Conservation (phyloP, 2,329 filamentous ascomycete genomes). For the Cylindrodendrum hubeiense region DNA sequence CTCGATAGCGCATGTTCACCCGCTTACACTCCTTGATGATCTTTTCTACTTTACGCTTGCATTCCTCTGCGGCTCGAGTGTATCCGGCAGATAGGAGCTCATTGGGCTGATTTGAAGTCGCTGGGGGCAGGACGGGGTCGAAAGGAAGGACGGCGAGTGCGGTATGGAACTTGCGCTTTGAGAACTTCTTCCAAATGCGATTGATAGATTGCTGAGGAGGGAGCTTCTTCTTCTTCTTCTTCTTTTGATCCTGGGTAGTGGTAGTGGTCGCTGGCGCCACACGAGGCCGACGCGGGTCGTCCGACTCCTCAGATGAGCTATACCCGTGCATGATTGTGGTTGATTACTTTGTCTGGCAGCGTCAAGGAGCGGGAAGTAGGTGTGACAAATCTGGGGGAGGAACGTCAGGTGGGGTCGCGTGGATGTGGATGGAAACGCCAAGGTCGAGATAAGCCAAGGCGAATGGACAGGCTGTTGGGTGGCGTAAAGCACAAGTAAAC, state of each 20-base stretch:
- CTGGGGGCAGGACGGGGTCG: slow-evolving; percentile 67
- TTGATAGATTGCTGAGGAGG: slow-evolving; percentile 76
- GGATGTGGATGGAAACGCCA: background rate
- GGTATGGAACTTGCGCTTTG: slow-evolving; percentile 71
- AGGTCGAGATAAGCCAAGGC: background rate
- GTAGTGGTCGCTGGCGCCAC: slow-evolving; percentile 49
- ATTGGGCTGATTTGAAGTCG: slow-evolving; percentile 65
- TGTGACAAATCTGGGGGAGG: background rate
- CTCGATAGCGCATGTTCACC: slow-evolving; percentile 84
- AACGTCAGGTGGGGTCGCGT: background rate
- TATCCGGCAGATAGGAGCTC: slow-evolving; percentile 72
- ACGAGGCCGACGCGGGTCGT: slow-evolving; percentile 57
- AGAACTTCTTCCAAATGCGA: slow-evolving; percentile 74
- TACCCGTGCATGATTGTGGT: slow-evolving; percentile 57
- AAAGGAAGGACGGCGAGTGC: slow-evolving; percentile 75
- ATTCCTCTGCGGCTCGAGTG: slow-evolving; percentile 73
- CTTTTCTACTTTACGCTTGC: slow-evolving; percentile 70
- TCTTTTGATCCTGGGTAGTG: slow-evolving; percentile 57
- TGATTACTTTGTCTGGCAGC: background rate
- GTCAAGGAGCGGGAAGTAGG: background rate
- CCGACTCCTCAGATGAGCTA: slow-evolving; percentile 64
- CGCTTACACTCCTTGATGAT: slow-evolving; percentile 76
- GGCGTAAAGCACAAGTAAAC: background rate
- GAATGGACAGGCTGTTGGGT: background rate
- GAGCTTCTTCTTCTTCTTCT: slow-evolving; percentile 63